A percentile compares a stretch with the other conserved stretches of the same genome.
phyloP scores from a whole-genome alignment of 306 rosid species.

The Begonia masoniana region DNA sequence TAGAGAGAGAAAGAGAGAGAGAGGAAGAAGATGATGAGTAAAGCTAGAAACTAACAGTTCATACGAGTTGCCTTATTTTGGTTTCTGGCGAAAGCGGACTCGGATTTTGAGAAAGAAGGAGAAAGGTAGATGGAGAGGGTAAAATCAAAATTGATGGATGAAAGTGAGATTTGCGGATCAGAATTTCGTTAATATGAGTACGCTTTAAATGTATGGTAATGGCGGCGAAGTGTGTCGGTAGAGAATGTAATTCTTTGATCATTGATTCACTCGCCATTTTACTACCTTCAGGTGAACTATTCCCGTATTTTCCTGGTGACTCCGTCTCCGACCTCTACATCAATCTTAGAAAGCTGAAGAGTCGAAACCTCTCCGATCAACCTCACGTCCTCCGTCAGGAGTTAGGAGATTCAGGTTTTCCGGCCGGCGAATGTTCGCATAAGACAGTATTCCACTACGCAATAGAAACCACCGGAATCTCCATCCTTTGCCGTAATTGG shows the following conservation, averaged over 20 bases:
- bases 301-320: slow-evolving; percentile 42
- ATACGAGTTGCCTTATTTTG: not conserved
- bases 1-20: not conserved
- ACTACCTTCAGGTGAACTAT: slow-evolving; percentile 96
- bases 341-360: slow-evolving; percentile 43
- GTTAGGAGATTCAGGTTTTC: slow-evolving; percentile 60
- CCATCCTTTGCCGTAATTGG: slow-evolving; percentile 98
- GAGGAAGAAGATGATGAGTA: slow-evolving; percentile 8
- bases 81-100: slow-evolving; percentile 7
- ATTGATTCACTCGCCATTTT: not conserved
- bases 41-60: slow-evolving; percentile 19
- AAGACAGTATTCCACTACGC: slow-evolving; percentile 71
- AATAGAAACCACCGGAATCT: slow-evolving; percentile 91
- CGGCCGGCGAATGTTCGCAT: slow-evolving; percentile 72
- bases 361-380: slow-evolving; percentile 71
- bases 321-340: slow-evolving; percentile 26
- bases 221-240: too few species aligned
- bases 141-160: too few species aligned
- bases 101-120: not conserved
- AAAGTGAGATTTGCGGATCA: too few species aligned
- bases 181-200: too few species aligned
- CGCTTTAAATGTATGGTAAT: too few species aligned
- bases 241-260: too few species aligned
- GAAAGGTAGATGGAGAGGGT: not conserved
- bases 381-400: slow-evolving; percentile 35